Base-by-base conservation (phyloP, 1,139 yeast genomes). In the Nakaseomyces glabratus region DNA sequence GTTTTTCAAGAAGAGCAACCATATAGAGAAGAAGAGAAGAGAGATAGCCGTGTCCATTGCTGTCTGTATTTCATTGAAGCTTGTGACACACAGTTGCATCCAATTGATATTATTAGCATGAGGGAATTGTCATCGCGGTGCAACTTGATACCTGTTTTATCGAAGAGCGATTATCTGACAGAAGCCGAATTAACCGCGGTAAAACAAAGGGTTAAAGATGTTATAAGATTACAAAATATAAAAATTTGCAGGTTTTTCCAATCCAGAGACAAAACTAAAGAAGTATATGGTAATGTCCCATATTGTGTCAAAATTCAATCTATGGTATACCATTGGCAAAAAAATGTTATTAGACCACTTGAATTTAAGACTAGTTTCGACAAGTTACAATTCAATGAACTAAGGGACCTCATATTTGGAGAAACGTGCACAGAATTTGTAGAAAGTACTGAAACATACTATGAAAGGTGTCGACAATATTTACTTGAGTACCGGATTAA, bases 1-100 rank as follows among this genome's bases (percentile, higher is more conserved):
- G 69, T 76, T 60, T 70, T 71, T 43, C 82, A 74, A 54, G 82
- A 76, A 42, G 80, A 71, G 46, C 94, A 84, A 58, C 94, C 94
- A 1, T 57, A 66, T 38, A 65, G 95, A 32, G 25, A 48, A 0
- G 30, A 21, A 6, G 34, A 52, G 5, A 44, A 68, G 29, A 46
- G 47, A 4, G 93, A 82, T 53, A 63, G 69, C 13, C 65, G 93
- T 38, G 76, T 85, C 17, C 93, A 85, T 57, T 78, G 73, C 24
- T 84, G 95, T 55, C 51, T 85, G 21, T 85, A 82, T 58, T 77
- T 85, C 48, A 61, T 85, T 32, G 63, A 66, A 25, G 71, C 74
- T 1, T 54, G 81, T 36, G 57, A 68, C 5, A 70, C 74, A 1
- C 18, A 15, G 11, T 7, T 26, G 3, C 30, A 26, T 17, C 30